A percentile compares a stretch with the other conserved stretches of the same genome.
Evolutionary conservation across 2,329 filamentous ascomycete species (phyloP).

Genomic region (Colletotrichum gigasporum): DNA sequence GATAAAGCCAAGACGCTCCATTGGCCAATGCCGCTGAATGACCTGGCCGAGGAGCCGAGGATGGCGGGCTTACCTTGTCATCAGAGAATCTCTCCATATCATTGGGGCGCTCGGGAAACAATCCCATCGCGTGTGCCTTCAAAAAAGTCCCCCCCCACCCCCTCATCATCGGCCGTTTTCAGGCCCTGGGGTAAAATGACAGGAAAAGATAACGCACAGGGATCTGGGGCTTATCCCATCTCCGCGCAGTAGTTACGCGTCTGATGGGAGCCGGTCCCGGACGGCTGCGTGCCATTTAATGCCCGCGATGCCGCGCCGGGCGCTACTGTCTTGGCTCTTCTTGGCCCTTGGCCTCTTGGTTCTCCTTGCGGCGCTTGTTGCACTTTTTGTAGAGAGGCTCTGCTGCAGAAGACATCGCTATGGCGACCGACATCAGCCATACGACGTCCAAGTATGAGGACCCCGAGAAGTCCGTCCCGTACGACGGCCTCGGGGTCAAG

Average conservation of each 20-base stretch:
- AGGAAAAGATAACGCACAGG: constrained; percentile 10
- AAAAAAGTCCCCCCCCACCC: too few species aligned
- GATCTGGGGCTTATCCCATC: background rate
- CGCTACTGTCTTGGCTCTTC: constrained; percentile 22
- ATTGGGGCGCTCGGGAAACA: background rate
- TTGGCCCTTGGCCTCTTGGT: constrained; percentile 1
- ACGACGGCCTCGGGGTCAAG: background rate
- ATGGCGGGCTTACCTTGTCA: background rate
- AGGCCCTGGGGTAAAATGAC: background rate
- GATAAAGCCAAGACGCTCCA: constrained; percentile 18
- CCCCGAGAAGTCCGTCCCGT: constrained; percentile 3
- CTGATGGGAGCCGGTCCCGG: background rate
- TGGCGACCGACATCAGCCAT: constrained; percentile 19
- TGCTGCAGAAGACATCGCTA: background rate
- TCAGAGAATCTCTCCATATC: background rate
- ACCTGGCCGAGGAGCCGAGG: background rate
- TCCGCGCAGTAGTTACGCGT: constrained; percentile 2
- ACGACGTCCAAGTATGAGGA: constrained; percentile 6
- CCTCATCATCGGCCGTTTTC: background rate
- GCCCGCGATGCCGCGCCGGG: constrained; percentile 26
- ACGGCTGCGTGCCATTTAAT: background rate
- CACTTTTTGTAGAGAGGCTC: background rate
- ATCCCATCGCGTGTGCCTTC: background rate
- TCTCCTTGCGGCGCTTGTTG: background rate
- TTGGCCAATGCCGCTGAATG: constrained; percentile 16